phyloP scores from a whole-genome alignment of 73 alveolate genomes.

The Stentor roeselii region DNA sequence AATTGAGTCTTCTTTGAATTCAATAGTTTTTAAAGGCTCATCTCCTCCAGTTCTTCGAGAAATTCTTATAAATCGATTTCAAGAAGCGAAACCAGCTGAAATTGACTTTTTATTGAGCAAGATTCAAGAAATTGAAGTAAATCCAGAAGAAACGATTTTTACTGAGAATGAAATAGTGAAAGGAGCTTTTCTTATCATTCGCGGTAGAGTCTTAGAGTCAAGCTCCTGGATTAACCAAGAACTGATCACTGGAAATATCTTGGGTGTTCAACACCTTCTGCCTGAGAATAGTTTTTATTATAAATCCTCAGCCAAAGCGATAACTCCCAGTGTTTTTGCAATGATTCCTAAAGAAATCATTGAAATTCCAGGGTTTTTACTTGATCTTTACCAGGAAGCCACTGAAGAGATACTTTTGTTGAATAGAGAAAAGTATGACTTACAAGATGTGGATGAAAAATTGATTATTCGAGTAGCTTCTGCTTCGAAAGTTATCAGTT shows the following conservation, averaged over 20 bases:
- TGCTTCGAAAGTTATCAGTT: background rate
- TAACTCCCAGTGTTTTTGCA: background rate
- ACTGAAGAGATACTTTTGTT: conserved; percentile 12
- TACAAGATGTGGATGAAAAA: background rate
- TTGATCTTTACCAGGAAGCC: background rate
- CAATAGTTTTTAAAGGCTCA: background rate
- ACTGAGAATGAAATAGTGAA: conserved; percentile 30
- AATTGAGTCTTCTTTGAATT: background rate
- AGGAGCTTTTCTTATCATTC: conserved; percentile 28
- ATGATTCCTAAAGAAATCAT: conserved; percentile 18
- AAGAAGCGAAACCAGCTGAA: background rate
- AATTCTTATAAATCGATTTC: conserved; percentile 1
- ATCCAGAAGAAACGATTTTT: conserved; percentile 14
- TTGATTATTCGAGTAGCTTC: background rate
- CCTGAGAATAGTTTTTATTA: conserved; percentile 3
- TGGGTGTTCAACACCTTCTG: conserved; percentile 30
- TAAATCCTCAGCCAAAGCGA: background rate
- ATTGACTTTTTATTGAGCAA: background rate
- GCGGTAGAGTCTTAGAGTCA: background rate
- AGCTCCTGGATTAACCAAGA: conserved; percentile 30
- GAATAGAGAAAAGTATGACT: background rate
- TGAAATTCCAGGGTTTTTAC: background rate
- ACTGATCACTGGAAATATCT: conserved; percentile 39
- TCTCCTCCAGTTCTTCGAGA: background rate
- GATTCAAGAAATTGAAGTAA: background rate